These are phyloP conservation scores for Penicillium canariense DNA, from an alignment of 495 filamentous ascomycete genomes.

Conservation along the genomic window DNA sequence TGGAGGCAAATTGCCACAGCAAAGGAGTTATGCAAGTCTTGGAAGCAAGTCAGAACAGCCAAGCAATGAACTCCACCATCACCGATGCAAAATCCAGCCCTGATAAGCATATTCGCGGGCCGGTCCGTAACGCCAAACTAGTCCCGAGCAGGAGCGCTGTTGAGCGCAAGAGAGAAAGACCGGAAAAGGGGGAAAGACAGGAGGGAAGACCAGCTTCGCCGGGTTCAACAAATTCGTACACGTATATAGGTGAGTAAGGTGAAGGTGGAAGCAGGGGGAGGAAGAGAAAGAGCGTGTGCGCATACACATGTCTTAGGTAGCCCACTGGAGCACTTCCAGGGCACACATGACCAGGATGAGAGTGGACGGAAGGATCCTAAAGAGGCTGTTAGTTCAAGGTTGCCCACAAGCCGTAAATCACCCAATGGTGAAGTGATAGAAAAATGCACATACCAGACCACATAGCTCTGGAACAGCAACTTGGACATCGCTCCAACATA, in stretches of 20 bases:
- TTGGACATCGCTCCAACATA: conserved; percentile 92
- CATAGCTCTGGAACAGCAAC: conserved; percentile 95
- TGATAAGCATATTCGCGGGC: background rate
- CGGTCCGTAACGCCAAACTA: conserved; percentile 3
- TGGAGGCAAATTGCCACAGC: background rate
- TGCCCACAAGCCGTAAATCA: background rate
- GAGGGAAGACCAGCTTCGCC: conserved; percentile 9
- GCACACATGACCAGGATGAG: conserved; percentile 87
- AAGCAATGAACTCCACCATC: background rate
- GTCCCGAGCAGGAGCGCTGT: background rate
- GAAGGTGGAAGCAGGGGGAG: background rate
- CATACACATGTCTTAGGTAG: conserved; percentile 38
- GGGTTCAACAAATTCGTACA: background rate
- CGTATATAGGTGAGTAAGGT: background rate
- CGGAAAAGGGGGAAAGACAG: background rate
- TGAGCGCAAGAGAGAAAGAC: background rate
- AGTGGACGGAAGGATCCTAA: conserved; percentile 90
- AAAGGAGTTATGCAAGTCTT: background rate
- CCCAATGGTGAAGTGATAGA: background rate
- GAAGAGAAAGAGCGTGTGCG: no score
- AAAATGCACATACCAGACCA: conserved; percentile 71
- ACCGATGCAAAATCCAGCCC: background rate
- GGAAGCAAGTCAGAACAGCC: background rate
- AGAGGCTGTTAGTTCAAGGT: conserved; percentile 23
- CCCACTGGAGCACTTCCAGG: conserved; percentile 92